Base-by-base conservation (phyloP, 495 filamentous ascomycete genomes). In the Lepraria neglecta region DNA sequence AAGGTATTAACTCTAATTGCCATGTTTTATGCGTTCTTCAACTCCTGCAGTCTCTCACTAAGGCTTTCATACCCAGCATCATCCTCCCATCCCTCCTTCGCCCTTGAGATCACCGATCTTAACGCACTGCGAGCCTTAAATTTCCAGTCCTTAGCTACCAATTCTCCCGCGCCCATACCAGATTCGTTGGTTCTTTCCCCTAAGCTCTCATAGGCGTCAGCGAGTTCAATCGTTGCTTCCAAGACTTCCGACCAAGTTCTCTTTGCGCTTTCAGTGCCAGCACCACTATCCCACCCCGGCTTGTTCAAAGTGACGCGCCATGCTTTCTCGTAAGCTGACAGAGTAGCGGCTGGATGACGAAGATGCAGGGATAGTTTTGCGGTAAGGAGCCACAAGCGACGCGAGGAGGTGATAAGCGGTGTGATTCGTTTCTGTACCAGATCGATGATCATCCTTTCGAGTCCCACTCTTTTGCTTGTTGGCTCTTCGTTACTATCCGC, bases 41-140 rank as follows among this genome's bases (percentile, higher is more conserved):
- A 71, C 45, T 80, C 86, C 56, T 84, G 77, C 75, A 87, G 61
- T 60, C 80, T 74, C 60, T 73, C 79, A 70, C 78, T 72, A 72
- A 97, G 71, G 54, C 70, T 78, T 55, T 79, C 77, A 86, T 85
- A 97, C 60, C 82, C 88, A 59, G 80, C 75, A 46, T 78, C 87
- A 3, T 78, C 89, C 74, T 95, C 91, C 90, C 91, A 97, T 6
- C 72, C 80, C 64, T 89, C 86, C 75, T 84, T 95, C 15, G 84
- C 92, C 69, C 87, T 88, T 0, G 91, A 88, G 75, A 91, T 75
- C 7, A 97, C 82, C 27, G 87, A 88, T 45, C 90, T 77, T 3
- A 96, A 79, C 7, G 90, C 91, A 70, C 83, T 90, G 70, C 90
- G 78, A 1, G 89, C 87, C 81, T 97, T 97, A 56, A 89, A 89